Base-by-base conservation (phyloP, 2,329 filamentous ascomycete genomes). In the Neopestalotiopsis sp. region DNA sequence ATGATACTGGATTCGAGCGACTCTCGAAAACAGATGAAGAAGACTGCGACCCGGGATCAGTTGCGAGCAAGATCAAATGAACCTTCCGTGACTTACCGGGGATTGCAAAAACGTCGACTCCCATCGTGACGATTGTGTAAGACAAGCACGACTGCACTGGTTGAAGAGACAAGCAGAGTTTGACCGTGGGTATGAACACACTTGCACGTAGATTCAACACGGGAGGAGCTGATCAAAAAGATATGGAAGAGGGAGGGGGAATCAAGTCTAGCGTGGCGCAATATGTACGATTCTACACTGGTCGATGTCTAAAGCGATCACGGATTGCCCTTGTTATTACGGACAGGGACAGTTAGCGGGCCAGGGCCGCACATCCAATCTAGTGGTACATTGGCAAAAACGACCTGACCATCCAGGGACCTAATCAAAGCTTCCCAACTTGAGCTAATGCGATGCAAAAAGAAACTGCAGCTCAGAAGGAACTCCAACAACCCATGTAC, bases 11-110 rank as follows among this genome's bases (percentile, higher is more conserved):
- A 92, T 84, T 97, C 94, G 62, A 97, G 84, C 57, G 90, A 90
- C 82, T 97, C 94, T 77, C 94, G 90, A 79, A 97, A 96, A 81
- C 93, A 91, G 79, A 97, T 93, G 83, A 97, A 95, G 84, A 97
- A 97, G 67, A 97, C 77, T 17, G 77, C 76, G 42, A 78, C 73
- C 45, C 76, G 71, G 67, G 78, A 78, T 65, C 78, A 76, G 68
- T 71, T 64, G 40, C 63, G 68, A 60, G 67, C 69, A 13, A 34
- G 62, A 42, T n/a, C 20, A 49, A 2, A 13, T 10, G 6, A 3
- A 5, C 17, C 4, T 1, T 14, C 7, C 3, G 20, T 30, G 20
- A 12, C n/a, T 7, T 12, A 52, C 38, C 38, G 28, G 30, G 38
- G 13, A 30, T 65, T 17, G 24, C 60, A 63, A 45, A 30, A 17